Evolutionary conservation across 495 filamentous ascomycete genomes (phyloP).

Genomic region (Hypoxylon subgilvum): DNA sequence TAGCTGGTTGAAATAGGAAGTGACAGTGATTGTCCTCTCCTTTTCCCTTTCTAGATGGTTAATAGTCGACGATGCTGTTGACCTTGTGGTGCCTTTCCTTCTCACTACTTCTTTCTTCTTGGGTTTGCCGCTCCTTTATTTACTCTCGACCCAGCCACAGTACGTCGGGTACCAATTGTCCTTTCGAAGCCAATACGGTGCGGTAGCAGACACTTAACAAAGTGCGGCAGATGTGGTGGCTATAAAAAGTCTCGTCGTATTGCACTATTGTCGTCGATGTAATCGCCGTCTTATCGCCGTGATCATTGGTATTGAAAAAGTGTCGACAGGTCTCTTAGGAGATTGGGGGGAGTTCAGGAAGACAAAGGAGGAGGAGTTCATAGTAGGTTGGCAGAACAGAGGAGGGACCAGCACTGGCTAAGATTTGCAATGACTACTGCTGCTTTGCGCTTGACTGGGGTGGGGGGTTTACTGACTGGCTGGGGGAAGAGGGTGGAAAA

Average conservation of each 20-base stretch:
- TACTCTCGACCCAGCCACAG: slow-evolving; percentile 23
- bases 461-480: slow-evolving; percentile 27
- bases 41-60: slow-evolving; percentile 13
- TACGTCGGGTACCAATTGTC: slow-evolving; percentile 30
- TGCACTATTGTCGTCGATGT: slow-evolving; percentile 11
- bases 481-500: slow-evolving; percentile 33
- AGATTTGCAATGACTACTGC: slow-evolving; percentile 26
- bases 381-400: background rate
- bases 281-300: slow-evolving; percentile 19
- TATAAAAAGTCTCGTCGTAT: slow-evolving; percentile 2
- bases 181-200: slow-evolving; percentile 5
- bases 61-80: slow-evolving; percentile 12
- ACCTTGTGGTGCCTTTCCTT: slow-evolving; percentile 13
- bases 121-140: slow-evolving; percentile 29
- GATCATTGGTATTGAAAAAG: slow-evolving; percentile 13
- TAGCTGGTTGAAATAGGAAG: background rate
- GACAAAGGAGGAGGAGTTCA: slow-evolving; percentile 26
- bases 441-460: slow-evolving; percentile 36
- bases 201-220: slow-evolving; percentile 5
- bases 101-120: slow-evolving; percentile 27
- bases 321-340: slow-evolving; percentile 12
- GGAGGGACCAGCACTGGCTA: slow-evolving; percentile 22
- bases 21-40: slow-evolving; percentile 7
- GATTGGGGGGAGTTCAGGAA: slow-evolving; percentile 16
- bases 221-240: background rate